These are phyloP conservation scores for Fusarium torreyae DNA, from an alignment of 2,329 filamentous ascomycete species.

Conservation along the genomic window DNA sequence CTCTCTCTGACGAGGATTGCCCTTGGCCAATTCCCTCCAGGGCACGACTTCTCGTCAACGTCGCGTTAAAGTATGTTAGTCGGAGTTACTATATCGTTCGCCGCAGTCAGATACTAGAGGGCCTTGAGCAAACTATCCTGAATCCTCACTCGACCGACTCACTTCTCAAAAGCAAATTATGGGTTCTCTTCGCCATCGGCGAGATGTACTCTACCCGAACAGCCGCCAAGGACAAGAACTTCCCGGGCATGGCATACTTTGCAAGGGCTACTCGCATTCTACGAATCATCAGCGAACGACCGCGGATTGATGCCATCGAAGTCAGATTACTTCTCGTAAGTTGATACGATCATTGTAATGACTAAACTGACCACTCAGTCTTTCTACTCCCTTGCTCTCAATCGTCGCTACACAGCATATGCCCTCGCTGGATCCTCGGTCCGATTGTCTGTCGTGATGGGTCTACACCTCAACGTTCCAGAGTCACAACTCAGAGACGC, in stretches of 20 bases:
- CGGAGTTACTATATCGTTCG: slow-evolving; percentile 61
- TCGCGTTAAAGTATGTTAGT: slow-evolving; percentile 59
- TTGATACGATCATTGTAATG: rapidly evolving
- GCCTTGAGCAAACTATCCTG: slow-evolving; percentile 57
- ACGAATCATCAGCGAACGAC: slow-evolving; percentile 59
- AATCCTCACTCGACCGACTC: slow-evolving; percentile 54
- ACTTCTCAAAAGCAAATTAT: slow-evolving; percentile 58
- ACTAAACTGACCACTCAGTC: slow-evolving; percentile 49
- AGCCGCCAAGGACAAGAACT: slow-evolving; percentile 53
- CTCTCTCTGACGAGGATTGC: slow-evolving; percentile 51
- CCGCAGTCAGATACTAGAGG: slow-evolving; percentile 55
- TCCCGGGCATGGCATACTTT: slow-evolving; percentile 63
- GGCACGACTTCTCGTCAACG: slow-evolving; percentile 52
- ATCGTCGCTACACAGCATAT: slow-evolving; percentile 62
- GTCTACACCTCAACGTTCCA: slow-evolving; percentile 59
- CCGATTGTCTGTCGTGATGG: slow-evolving; percentile 60
- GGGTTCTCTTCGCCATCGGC: slow-evolving; percentile 62
- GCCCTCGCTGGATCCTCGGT: slow-evolving; percentile 61
- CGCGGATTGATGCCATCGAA: slow-evolving; percentile 61
- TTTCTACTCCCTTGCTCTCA: slow-evolving; percentile 61
- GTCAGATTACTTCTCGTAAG: slow-evolving; percentile 61
- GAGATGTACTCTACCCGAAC: slow-evolving; percentile 61
- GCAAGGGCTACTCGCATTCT: slow-evolving; percentile 58
- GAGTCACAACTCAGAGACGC: slow-evolving; percentile 58
- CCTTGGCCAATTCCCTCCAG: slow-evolving; percentile 58